phyloP scores from a whole-genome alignment of 1,284 basidiomycete species.

The Moesziomyces sp. region DNA sequence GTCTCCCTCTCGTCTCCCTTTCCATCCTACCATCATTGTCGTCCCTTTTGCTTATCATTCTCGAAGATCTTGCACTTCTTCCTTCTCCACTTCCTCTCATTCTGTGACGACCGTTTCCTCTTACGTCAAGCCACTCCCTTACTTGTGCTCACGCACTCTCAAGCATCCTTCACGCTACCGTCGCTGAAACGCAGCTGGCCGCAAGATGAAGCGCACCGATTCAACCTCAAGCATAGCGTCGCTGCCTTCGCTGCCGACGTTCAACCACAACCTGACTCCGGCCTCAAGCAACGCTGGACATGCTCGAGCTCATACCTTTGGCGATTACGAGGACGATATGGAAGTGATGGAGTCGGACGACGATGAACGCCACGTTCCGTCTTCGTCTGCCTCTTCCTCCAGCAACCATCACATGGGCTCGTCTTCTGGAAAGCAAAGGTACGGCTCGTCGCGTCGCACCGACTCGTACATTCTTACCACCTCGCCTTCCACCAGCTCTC shows the following conservation, averaged over 20 bases:
- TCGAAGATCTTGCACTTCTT: too few species aligned
- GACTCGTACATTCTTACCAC: slow-evolving; percentile 30
- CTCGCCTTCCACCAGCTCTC: slow-evolving; percentile 11
- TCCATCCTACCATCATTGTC: too few species aligned
- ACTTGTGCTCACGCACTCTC: too few species aligned
- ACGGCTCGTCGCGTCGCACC: slow-evolving; percentile 12
- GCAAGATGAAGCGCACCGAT: slow-evolving; percentile 21
- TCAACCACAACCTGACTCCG: slow-evolving; percentile 20
- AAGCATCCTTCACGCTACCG: too few species aligned
- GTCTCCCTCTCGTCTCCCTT: too few species aligned
- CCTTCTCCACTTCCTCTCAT: too few species aligned
- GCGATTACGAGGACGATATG: slow-evolving; percentile 21
- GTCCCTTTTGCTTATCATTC: too few species aligned
- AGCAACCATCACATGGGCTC: slow-evolving; percentile 9
- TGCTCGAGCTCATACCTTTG: slow-evolving; percentile 3
- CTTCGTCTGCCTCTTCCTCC: slow-evolving; percentile 15
- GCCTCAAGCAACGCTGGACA: slow-evolving; percentile 14
- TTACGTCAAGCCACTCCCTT: background rate
- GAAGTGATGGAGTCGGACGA: slow-evolving; percentile 32
- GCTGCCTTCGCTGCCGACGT: slow-evolving; percentile 23
- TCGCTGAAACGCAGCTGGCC: background rate
- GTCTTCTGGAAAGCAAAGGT: slow-evolving; percentile 4
- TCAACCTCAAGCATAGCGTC: slow-evolving; percentile 22
- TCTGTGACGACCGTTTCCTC: background rate
- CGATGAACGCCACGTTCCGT: slow-evolving; percentile 17